Evolutionary conservation across 805 yeast species (phyloP), one percentile per base, ranked within the genome.

Genomic region (Kodamaea hsintzibuensis): DNA sequence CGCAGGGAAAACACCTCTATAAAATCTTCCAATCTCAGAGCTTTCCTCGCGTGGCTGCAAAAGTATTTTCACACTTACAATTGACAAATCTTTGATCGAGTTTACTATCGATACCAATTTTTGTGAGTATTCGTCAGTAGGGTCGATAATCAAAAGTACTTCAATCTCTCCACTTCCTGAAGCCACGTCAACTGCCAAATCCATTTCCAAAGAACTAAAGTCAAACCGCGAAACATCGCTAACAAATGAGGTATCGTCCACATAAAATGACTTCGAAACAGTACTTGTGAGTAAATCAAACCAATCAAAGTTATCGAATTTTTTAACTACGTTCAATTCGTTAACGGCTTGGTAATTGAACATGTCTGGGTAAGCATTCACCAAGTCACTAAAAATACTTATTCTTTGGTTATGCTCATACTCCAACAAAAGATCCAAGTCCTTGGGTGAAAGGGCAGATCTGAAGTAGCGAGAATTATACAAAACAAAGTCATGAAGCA

Each of bases 41-140:
- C 78, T 76, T 12, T 70, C 72, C 14, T 71, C 67, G 2, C 78
- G 70, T 1, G 97, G 97, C 50, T 83, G 81, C 27, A 91, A 59
- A 3, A 82, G 61, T 0, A 91, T 69, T 17, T 77, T 76, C 4
- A 85, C 62, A 17, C 82, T 80, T 3, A 88, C 76, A 60, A 80
- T 83, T 1, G 81, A 69, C 25, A 84, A 62, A 19, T 72, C 66
- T 33, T 68, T 66, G 7, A 86, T 57, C 0, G 81, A 59, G 2
- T 66, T 60, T 2, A 69, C 63, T 14, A 88, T 64, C 0, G 86
- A 71, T 0, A 87, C 60, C 7, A 84, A 62, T 48, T 80, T 82
- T 62, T 90, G 98, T 0, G 96, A 80, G 13, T 72, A 61, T 59
- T 88, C 92, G 55, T 82, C 80, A 1, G 84, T 67, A 1, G 98